These are phyloP conservation scores for Dactylis glomerata DNA, from an alignment of 176 grass and related monocot genomes.

Conservation along the genomic window DNA sequence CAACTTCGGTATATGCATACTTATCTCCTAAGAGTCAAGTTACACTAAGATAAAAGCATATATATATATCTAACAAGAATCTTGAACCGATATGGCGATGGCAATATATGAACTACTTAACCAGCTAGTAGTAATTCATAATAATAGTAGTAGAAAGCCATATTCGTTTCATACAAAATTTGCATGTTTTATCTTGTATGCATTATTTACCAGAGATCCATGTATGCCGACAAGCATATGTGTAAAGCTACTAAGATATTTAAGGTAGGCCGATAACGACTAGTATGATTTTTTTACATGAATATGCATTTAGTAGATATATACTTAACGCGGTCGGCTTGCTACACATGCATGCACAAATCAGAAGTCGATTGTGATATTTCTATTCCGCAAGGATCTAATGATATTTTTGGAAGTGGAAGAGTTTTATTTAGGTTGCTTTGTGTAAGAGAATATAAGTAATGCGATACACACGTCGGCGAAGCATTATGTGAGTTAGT, in stretches of 20 bases:
- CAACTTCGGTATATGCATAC: neutral
- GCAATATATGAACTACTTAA: neutral
- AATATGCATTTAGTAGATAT: neutral
- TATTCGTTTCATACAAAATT: neutral
- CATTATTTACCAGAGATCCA: neutral
- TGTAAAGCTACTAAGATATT: constrained; percentile 14
- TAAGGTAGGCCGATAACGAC: neutral
- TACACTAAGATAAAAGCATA: neutral
- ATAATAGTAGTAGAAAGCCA: neutral
- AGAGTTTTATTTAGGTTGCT: neutral
- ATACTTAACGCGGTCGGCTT: neutral
- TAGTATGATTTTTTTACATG: neutral
- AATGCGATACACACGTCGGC: constrained; percentile 15
- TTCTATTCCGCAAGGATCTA: neutral
- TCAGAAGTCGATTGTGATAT: neutral
- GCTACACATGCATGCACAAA: neutral
- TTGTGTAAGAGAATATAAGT: neutral
- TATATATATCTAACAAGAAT: neutral
- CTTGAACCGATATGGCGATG: neutral
- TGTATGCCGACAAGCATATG: neutral
- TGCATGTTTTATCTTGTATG: neutral
- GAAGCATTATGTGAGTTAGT: neutral
- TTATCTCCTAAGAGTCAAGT: neutral
- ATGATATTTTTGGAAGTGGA: neutral
- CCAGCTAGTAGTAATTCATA: neutral